Conservation (phyloP, 768 basidiomycete species). For the Phallus indusiatus region DNA sequence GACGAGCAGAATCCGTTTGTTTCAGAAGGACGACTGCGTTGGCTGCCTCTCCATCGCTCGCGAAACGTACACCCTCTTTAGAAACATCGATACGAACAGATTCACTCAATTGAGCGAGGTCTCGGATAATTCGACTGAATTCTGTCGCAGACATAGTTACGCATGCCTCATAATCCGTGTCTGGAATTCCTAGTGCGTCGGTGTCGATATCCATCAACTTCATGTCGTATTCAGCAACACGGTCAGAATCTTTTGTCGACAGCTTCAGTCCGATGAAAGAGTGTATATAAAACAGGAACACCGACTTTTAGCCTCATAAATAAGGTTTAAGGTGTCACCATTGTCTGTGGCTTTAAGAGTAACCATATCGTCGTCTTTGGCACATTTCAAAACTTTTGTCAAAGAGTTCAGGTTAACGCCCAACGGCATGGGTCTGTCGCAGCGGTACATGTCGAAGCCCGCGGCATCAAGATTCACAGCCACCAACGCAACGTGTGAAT, state of each 20-base stretch:
- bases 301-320: conserved; percentile 82
- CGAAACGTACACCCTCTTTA: conserved; percentile 92
- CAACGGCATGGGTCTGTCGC: conserved; percentile 89
- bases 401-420: conserved; percentile 82
- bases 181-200: conserved; percentile 90
- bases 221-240: conserved; percentile 97
- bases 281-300: conserved; percentile 20
- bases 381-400: conserved; percentile 94
- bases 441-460: conserved; percentile 84
- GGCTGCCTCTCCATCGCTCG: conserved; percentile 88
- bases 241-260: conserved; percentile 59
- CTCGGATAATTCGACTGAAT: conserved; percentile 88
- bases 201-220: conserved; percentile 99
- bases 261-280: not conserved
- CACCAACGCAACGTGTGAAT: conserved; percentile 97
- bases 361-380: conserved; percentile 90
- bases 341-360: conserved; percentile 88
- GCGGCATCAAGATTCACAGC: conserved; percentile 68
- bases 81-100: conserved; percentile 90
- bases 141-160: conserved; percentile 80
- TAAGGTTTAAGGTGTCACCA: conserved; percentile 76
- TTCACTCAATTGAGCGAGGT: conserved; percentile 85
- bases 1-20: conserved; percentile 49
- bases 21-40: conserved; percentile 81
- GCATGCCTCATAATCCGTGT: conserved; percentile 93